Base-by-base conservation (phyloP, 306 rosid genomes). In the Cucurbita argyrosperma region DNA sequence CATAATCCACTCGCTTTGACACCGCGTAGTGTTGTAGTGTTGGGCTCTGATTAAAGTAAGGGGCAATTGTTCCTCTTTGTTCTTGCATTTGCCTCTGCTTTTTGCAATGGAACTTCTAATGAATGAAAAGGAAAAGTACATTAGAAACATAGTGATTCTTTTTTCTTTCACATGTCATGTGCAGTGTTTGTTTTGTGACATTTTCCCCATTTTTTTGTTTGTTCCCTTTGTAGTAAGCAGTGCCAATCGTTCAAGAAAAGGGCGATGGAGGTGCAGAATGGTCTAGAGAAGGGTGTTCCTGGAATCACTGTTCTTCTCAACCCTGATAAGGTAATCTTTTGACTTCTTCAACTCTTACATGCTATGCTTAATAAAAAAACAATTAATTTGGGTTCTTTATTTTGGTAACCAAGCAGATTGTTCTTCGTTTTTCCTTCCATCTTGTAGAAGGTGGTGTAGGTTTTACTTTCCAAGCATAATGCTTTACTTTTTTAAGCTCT, bases 261-360 rank as follows among this genome's bases (percentile, higher is more conserved):
- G 73, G 98, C 98, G 40, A 12, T 12, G 39, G 23, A 69, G 81
- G 97, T 88, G 84, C 87, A 85, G 79, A 78, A 70, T 55, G 89
- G 92, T 47, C 40, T 94, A 35, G 90, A 86, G 89, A 66, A 74
- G 18, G 79, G 80, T 7, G 73, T 65, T 66, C 1, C 75, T 76
- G 92, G 89, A 58, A 63, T 94, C 74, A 67, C 54, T 46, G 95
- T 89, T 80, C 60, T 74, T 42, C 37, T 89, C 79, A 94, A 94
- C 49, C 97, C 96, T 55, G 84, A 85, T 12, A 88, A 86, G 97
- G 99, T 89, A 86, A 30, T 60, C 53, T 52, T 10, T 49, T 47
- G 38, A 51, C 30, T 21, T 51, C 50, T 66, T n/a, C 71, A 74
- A 43, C 52, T 51, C 71, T 5, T 64, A 49, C 11, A 14, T 63